Evolutionary conservation across 129 eudicot species (phyloP).

Genomic region (Artemisia tridentata): DNA sequence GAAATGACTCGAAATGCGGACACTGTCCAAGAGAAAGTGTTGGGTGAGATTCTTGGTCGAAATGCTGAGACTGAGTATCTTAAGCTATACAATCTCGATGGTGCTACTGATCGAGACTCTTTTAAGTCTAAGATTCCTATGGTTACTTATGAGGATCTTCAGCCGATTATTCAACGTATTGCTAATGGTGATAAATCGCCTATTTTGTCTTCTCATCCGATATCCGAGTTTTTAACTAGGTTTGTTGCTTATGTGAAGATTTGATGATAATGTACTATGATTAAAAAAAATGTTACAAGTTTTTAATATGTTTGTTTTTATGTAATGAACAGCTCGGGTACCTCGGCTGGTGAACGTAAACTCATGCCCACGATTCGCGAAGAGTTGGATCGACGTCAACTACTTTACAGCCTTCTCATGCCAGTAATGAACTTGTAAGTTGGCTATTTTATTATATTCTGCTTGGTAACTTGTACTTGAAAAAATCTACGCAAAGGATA

Average conservation of each 20-base stretch:
- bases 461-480: not conserved
- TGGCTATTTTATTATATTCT: not conserved
- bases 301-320: not conserved
- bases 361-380: conserved; percentile 92
- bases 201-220: conserved; percentile 71
- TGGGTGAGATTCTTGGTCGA: conserved; percentile 65
- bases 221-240: conserved; percentile 97
- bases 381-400: conserved; percentile 91
- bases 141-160: conserved; percentile 89
- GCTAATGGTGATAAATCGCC: conserved; percentile 88
- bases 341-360: conserved; percentile 95
- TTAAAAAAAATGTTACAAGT: too few species aligned
- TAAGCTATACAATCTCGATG: conserved; percentile 41
- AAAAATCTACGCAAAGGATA: not conserved
- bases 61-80: conserved; percentile 81
- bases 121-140: conserved; percentile 73
- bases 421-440: conserved; percentile 98
- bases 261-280: too few species aligned
- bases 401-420: conserved; percentile 90
- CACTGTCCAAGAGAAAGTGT: conserved; percentile 64
- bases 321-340: conserved; percentile 68
- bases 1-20: conserved; percentile 86
- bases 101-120: conserved; percentile 57
- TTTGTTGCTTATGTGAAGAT: conserved; percentile 2
- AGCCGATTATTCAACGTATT: conserved; percentile 76